Percentiles rank a stretch among this genome's conserved stretches.
Conservation (phyloP, 176 grass and related monocot genomes). For the Oryza rufipogon region DNA sequence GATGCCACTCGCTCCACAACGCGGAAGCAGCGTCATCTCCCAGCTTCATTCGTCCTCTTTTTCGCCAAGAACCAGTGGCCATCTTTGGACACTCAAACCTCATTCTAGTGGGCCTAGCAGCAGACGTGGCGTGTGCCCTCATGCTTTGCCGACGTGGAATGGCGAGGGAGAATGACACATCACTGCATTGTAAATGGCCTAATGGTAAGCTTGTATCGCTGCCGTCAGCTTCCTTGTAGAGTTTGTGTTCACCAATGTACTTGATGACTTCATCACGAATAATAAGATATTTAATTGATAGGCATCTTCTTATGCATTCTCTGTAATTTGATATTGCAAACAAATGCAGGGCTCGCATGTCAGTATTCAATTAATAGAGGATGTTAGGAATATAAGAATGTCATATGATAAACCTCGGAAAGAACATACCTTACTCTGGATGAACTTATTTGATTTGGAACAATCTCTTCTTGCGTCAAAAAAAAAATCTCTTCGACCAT, state of each 20-base stretch:
- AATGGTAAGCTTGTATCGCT: conserved; percentile 1
- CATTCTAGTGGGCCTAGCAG: too few relatives aligned
- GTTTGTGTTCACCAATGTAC: conserved; percentile 66
- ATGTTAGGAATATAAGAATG: not conserved
- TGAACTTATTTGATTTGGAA: conserved; percentile 93
- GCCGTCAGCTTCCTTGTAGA: conserved; percentile 42
- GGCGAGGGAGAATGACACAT: too few relatives aligned
- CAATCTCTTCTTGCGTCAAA: conserved; percentile 56
- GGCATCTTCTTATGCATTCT: conserved; percentile 56
- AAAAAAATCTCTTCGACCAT: too few relatives aligned
- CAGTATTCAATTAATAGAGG: not conserved
- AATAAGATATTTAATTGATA: conserved; percentile 77
- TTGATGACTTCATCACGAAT: conserved; percentile 67
- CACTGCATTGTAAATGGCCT: too few relatives aligned
- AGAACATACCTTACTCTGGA: conserved; percentile 80
- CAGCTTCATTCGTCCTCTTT: too few relatives aligned
- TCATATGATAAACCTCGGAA: not conserved
- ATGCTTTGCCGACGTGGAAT: too few relatives aligned
- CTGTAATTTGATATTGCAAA: conserved; percentile 33
- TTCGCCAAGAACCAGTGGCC: too few relatives aligned
- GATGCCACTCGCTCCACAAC: too few relatives aligned
- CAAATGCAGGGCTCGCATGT: not conserved
- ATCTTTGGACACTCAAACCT: too few relatives aligned
- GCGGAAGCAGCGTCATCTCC: too few relatives aligned
- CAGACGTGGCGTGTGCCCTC: too few relatives aligned